Evolutionary conservation across 768 basidiomycete genomes (phyloP), one percentile per base, ranked within the genome.

Genomic region (Suillus weaverae): DNA sequence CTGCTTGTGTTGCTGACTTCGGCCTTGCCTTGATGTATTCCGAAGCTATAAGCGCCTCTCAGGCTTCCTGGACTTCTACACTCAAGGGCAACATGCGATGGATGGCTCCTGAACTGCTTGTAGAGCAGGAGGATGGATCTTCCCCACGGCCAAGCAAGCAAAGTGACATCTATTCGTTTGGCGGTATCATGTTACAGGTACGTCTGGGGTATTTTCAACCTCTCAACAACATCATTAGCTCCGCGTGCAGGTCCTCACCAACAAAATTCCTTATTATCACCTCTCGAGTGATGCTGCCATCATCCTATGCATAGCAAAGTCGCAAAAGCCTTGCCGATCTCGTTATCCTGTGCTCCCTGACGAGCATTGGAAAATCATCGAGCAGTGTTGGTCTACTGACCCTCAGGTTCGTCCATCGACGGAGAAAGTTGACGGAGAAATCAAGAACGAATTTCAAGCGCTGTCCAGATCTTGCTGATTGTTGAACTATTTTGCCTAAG

Each of bases 121-220:
- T 18, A 20, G 26, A 60, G n/a, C n/a, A 13, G 11, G 22, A 26
- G 22, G 48, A 50, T 22, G 48, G 48, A 13, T 50, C 48, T 50
- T 11, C 10, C 13, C n/a, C 9, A 2, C 48, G 48, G 22, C 48
- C 48, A 6, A 50, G 48, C 22, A 3, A 50, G 48, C 67, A 18
- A 26, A 80, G 73, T 60, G 83, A 84, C 70, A 76, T 83, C 16
- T 84, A 76, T 11, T 81, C 81, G 0, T 80, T 80, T 63, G 81
- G 81, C 5, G 78, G 80, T 68, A 76, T 81, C 16, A 69, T 70
- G 33, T 20, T 61, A 5, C 64, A 65, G 64, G 64, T 53, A 79
- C 11, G 39, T 62, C 13, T 22, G 5, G 11, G 22, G 48, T 26
- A 50, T 5, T 50, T 13, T 26, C 4, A 22, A 50, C 51, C 77